These are phyloP conservation scores for Starmerella tilneyi DNA, from an alignment of 805 yeast genomes.

Conservation along the genomic window DNA sequence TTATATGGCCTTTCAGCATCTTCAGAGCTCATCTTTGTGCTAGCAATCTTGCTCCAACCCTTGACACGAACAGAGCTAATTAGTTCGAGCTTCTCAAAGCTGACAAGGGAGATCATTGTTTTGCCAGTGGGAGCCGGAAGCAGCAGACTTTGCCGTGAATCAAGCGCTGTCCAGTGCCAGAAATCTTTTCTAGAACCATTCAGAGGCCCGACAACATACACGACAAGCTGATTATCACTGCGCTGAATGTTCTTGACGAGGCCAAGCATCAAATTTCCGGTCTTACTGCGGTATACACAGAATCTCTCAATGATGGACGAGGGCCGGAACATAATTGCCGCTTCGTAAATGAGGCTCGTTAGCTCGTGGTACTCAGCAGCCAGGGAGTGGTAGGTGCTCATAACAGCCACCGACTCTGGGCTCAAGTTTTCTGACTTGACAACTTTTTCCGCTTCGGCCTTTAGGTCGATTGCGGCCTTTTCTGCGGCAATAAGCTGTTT, in stretches of 20 bases:
- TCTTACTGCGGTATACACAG: not conserved
- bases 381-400: constrained; percentile 5
- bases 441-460: not conserved
- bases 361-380: constrained; percentile 1
- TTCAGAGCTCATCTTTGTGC: not conserved
- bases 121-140: not conserved
- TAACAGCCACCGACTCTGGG: not conserved
- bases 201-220: not conserved
- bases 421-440: not conserved
- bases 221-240: not conserved
- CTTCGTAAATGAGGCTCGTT: constrained; percentile 7
- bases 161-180: not conserved
- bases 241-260: not conserved
- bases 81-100: not conserved
- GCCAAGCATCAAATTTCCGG: not conserved
- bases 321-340: not conserved
- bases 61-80: not conserved
- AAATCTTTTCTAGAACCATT: not conserved
- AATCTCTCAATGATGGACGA: not conserved
- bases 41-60: not conserved
- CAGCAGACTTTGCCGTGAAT: too few relatives aligned
- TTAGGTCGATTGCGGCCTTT: not conserved
- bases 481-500: constrained; percentile 39
- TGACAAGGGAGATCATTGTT: not conserved
- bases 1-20: not conserved